These are phyloP conservation scores for Spergularia bocconei DNA, from an alignment of 148 eudicot species.

Conservation along the genomic window DNA sequence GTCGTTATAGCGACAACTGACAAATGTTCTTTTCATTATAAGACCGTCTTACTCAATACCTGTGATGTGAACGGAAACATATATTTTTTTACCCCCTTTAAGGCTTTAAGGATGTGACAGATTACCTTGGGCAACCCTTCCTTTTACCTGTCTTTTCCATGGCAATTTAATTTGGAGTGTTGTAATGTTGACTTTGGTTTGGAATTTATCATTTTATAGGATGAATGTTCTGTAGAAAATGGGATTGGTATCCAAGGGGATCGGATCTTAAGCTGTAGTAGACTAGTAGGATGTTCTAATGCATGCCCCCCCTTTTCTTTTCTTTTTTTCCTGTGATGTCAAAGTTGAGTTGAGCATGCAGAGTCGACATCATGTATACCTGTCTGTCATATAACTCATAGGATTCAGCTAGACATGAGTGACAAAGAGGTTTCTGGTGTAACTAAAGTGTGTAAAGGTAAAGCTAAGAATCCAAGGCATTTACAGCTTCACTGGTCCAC, in stretches of 20 bases:
- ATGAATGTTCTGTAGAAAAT: background rate
- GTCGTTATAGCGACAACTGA: too few relatives aligned
- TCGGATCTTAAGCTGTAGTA: constrained; percentile 8
- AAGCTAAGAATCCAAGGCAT: constrained; percentile 34
- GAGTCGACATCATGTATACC: constrained; percentile 27
- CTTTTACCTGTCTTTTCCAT: background rate
- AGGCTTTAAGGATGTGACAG: background rate
- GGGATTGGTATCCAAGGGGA: constrained; percentile 31
- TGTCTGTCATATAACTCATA: constrained; percentile 13
- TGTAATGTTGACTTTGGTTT: constrained; percentile 27
- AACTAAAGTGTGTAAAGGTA: constrained; percentile 16
- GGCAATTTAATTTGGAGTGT: constrained; percentile 2
- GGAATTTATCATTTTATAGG: constrained; percentile 7
- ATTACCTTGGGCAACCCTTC: background rate
- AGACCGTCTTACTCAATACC: too few relatives aligned
- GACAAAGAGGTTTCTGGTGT: constrained; percentile 26
- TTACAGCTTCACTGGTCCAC: constrained; percentile 20
- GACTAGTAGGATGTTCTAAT: background rate
- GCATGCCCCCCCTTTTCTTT: too few relatives aligned
- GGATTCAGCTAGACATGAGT: constrained; percentile 24
- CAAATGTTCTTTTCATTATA: too few relatives aligned
- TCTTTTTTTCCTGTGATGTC: background rate
- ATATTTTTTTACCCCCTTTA: too few relatives aligned
- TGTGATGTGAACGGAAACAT: too few relatives aligned
- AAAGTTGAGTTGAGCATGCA: constrained; percentile 30